Percentiles rank a stretch among this genome's conserved stretches.
These are phyloP conservation scores for Candida sojae DNA, from an alignment of 1,139 yeast species.

Conservation along the genomic window DNA sequence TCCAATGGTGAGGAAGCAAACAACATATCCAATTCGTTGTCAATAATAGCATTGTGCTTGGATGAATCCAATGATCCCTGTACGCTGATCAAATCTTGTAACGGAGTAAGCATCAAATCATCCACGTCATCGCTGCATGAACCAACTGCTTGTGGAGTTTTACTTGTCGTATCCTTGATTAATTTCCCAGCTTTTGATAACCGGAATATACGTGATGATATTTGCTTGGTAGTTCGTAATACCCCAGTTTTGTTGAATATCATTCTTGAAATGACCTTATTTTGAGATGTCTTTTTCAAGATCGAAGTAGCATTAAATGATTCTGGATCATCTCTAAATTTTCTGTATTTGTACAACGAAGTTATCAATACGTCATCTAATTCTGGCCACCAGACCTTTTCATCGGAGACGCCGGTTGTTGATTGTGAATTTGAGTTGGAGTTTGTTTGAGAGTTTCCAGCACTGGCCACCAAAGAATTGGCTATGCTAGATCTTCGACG, in stretches of 20 bases:
- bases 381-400: constrained; percentile 41
- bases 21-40: constrained; percentile 27
- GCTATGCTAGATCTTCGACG: constrained; percentile 17
- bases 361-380: constrained; percentile 39
- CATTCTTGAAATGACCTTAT: constrained; percentile 46
- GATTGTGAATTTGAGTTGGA: constrained; percentile 6
- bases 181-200: constrained; percentile 22
- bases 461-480: constrained; percentile 1
- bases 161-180: constrained; percentile 12
- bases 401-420: constrained; percentile 15
- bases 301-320: constrained; percentile 21
- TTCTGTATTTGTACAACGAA: constrained; percentile 38
- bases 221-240: constrained; percentile 41
- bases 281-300: constrained; percentile 39
- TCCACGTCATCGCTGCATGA: constrained; percentile 21
- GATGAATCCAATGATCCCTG: constrained; percentile 17
- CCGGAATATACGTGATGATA: constrained; percentile 35
- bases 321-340: constrained; percentile 32
- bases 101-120: constrained; percentile 26
- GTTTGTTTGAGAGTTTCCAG: background rate
- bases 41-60: constrained; percentile 23
- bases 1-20: constrained; percentile 27
- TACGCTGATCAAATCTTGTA: constrained; percentile 23
- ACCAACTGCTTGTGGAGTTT: constrained; percentile 14
- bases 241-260: constrained; percentile 39